Evolutionary conservation across 2,329 filamentous ascomycete species (phyloP), one percentile per base, ranked within the genome.

Genomic region (Aspergillus arachidicola): DNA sequence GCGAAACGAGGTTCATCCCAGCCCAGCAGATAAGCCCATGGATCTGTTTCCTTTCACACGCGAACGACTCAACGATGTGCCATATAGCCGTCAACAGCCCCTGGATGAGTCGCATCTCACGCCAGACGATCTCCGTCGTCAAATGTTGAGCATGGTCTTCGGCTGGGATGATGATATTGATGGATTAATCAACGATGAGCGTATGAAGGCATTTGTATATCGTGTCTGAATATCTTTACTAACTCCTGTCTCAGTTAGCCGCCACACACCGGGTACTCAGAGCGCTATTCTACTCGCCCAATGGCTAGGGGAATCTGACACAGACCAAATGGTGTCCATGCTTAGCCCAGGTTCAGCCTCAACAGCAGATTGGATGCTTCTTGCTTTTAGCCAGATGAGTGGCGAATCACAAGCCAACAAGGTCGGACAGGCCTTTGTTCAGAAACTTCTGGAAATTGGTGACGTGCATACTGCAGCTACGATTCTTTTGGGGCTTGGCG

Each of bases 101-200:
- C 70, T 83, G 16, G 85, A 90, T 67, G 84, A 87, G 60, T 77
- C 81, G 3, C 85, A 84, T 32, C 79, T 92, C 28, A 91, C 90
- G 7, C 79, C 87, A 10, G 91, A 97, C 69, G 90, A 96, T 68
- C 84, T 97, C 51, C 89, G 94, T 55, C 86, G 86, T 54, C 94
- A 97, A 76, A 97, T 99, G 94, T 85, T 99, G 5, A 92, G 86
- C 69, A 91, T 94, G 6, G 93, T 99, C 2, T 99, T 99, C 76
- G 95, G 95, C 3, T 99, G 95, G 94, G 89, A 94, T 58, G 89
- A 89, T 60, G 92, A 96, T 69, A 89, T 94, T 46, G 86, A 93
- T 53, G 89, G 89, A 51, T 80, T 99, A 56, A 87, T 99, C 59
- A 86, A 89, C 11, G 94, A 98, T 75, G 95, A 99, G 76, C 84